Percentiles rank a stretch among this genome's conserved stretches.
Conservation (phyloP, 1,284 basidiomycete species). For the Termitomyces sp. region DNA sequence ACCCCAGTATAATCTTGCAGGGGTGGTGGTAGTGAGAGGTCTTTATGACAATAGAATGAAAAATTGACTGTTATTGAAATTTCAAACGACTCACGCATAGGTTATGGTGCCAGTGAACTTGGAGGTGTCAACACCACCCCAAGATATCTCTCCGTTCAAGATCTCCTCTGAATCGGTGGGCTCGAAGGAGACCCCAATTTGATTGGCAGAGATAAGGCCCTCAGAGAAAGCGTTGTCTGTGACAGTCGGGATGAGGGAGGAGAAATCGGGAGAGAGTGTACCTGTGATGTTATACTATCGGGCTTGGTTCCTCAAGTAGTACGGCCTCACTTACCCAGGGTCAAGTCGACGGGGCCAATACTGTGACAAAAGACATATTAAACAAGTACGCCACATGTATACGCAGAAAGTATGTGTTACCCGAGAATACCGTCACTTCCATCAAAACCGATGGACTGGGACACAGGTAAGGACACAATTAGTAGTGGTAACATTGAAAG, state of each 20-base stretch:
- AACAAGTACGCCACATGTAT: not conserved
- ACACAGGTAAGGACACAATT: not conserved
- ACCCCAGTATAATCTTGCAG: constrained; percentile 54
- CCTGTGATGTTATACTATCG: constrained; percentile 13
- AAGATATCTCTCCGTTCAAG: constrained; percentile 40
- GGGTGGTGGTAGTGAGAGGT: constrained; percentile 45
- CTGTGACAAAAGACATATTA: constrained; percentile 16
- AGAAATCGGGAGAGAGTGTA: constrained; percentile 29
- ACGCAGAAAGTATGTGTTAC: constrained; percentile 18
- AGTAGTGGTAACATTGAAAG: constrained; percentile 11
- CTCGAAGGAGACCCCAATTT: constrained; percentile 46
- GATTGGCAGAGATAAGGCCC: constrained; percentile 31
- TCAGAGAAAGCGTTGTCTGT: constrained; percentile 43
- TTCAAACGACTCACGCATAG: constrained; percentile 34
- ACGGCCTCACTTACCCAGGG: constrained; percentile 23
- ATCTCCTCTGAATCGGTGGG: constrained; percentile 28
- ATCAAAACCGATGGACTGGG: constrained; percentile 28
- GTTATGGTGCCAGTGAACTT: constrained; percentile 44
- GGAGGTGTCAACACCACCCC: constrained; percentile 43
- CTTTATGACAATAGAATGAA: constrained; percentile 4
- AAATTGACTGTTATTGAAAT: not conserved
- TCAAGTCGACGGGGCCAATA: constrained; percentile 47
- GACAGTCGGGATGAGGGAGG: constrained; percentile 35
- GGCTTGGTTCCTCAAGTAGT: not conserved
- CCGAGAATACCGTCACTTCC: constrained; percentile 53